A percentile compares a stretch with the other conserved stretches of the same genome.
Evolutionary conservation across 768 basidiomycete species (phyloP).

Genomic region (Russula compacta): DNA sequence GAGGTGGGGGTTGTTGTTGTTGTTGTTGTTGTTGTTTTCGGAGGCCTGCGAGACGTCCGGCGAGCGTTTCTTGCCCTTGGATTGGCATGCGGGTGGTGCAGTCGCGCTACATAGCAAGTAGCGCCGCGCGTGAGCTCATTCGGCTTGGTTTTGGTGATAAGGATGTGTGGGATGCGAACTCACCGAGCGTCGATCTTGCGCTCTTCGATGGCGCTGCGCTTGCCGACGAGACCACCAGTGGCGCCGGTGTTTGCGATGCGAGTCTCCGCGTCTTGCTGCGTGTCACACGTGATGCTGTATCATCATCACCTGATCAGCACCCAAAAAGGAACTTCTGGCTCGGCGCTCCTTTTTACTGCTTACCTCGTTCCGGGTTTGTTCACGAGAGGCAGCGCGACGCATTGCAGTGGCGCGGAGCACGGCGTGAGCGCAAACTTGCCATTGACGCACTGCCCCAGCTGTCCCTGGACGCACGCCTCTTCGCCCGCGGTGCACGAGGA

Average conservation of each 20-base stretch:
- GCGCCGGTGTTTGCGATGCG: slow-evolving; percentile 23
- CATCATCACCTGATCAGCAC: too few species aligned
- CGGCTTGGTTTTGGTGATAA: too few species aligned
- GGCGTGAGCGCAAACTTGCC: slow-evolving; percentile 17
- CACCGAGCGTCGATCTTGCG: background rate
- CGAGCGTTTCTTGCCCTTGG: slow-evolving; percentile 13
- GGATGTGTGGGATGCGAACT: background rate
- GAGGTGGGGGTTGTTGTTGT: background rate
- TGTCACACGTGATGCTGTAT: slow-evolving; percentile 24
- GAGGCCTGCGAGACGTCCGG: too few species aligned
- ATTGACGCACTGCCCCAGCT: slow-evolving; percentile 21
- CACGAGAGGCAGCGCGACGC: slow-evolving; percentile 26
- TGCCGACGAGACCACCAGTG: slow-evolving; percentile 24
- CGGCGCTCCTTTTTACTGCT: too few species aligned
- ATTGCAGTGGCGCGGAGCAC: slow-evolving; percentile 16
- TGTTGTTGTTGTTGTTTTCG: too few species aligned
- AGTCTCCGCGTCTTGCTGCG: slow-evolving; percentile 20
- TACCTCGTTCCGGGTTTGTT: slow-evolving; percentile 27
- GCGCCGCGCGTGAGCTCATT: background rate
- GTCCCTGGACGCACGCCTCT: slow-evolving; percentile 12
- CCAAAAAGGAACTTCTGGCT: too few species aligned
- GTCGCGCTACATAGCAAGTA: background rate
- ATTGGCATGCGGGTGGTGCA: slow-evolving; percentile 8
- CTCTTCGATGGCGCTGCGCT: background rate
- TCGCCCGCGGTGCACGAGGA: slow-evolving; percentile 30